Evolutionary conservation across 139 green algal species (phyloP).

Genomic region (Chlorella sp.): DNA sequence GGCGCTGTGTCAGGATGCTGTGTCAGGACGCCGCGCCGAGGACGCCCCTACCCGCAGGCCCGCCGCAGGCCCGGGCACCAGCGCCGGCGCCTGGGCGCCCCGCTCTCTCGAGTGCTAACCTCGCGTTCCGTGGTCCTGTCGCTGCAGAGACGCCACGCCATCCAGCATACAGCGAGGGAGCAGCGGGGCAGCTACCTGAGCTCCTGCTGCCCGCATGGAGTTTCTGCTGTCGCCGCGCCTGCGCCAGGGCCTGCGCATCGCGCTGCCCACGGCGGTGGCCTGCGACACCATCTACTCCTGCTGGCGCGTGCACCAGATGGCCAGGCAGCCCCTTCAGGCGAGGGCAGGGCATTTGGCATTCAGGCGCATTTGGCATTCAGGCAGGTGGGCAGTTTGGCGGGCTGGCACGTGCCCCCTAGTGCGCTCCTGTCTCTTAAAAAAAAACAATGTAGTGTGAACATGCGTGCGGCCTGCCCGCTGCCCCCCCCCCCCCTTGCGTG

Average conservation of each 20-base stretch:
- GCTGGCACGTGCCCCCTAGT: no score
- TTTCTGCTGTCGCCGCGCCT: neutral
- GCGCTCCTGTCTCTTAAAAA: no score
- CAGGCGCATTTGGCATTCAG: neutral
- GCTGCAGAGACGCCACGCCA: neutral
- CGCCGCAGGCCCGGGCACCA: neutral
- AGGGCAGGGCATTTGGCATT: neutral
- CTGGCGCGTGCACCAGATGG: neutral
- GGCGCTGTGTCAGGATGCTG: no score
- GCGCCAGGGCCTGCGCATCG: neutral
- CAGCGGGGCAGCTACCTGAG: neutral
- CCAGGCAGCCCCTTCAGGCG: slow-evolving; percentile 15
- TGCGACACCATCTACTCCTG: slow-evolving; percentile 12
- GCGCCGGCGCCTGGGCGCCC: neutral
- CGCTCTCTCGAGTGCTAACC: neutral
- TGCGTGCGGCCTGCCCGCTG: neutral
- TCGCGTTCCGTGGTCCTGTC: neutral
- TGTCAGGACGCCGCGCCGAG: neutral
- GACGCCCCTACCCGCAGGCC: neutral
- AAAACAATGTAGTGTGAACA: neutral
- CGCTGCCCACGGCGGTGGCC: slow-evolving; percentile 7
- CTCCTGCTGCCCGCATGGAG: neutral
- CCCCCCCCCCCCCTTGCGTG: neutral
- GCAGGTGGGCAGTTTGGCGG: neutral
- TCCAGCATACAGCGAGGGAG: no score